Evolutionary conservation across 305 asterid genomes (phyloP), one percentile per base, ranked within the genome.

Genomic region (Fraxinus latifolia): DNA sequence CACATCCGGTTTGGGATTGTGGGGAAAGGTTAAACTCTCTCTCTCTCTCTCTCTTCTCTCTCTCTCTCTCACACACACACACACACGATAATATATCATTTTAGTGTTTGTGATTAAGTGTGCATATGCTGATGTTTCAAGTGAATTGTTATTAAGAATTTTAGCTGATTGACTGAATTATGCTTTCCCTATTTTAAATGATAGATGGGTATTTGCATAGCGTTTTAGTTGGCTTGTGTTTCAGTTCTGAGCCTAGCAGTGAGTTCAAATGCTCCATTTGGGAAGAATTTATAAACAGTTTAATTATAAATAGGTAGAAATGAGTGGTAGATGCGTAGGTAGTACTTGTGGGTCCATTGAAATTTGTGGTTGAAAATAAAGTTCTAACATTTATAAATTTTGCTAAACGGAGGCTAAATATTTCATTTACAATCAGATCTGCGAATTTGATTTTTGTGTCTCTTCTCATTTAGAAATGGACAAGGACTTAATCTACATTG

Each of bases 1-100:
- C 97, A 96, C 84, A 93, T 96, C 82, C 98, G 98, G 79, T 96
- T 94, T 88, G 98, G 92, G 88, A 91, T 94, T 50, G 80, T 88
- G 82, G 98, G 87, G 33, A 84, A 91, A 90, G 99, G 98, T 96
- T 50, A 15, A 75, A 68, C 83, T 75, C 83, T 82, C 82, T 79
- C 39, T 68, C 82, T 34, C 37, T 34, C 37, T 5, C 39, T 6
- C 39, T 72, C 15, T 44, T 9, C 44, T 1, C 44, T 37, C 53
- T 42, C n/a, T 42, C 39, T 34, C 37, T 32, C 34, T 3, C 36
- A 0, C 39, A 5, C 39, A 34, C 39, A 34, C 9, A 34, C 39
- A 5, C 7, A 36, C 53, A 12, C 12, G 74, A 27, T 4, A 67
- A 67, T 55, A 55, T 55, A 25, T 65, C 33, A 23, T 9, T 65